Evolutionary conservation across 2,329 filamentous ascomycete species (phyloP).

Genomic region (Fusarium tuaranense): DNA sequence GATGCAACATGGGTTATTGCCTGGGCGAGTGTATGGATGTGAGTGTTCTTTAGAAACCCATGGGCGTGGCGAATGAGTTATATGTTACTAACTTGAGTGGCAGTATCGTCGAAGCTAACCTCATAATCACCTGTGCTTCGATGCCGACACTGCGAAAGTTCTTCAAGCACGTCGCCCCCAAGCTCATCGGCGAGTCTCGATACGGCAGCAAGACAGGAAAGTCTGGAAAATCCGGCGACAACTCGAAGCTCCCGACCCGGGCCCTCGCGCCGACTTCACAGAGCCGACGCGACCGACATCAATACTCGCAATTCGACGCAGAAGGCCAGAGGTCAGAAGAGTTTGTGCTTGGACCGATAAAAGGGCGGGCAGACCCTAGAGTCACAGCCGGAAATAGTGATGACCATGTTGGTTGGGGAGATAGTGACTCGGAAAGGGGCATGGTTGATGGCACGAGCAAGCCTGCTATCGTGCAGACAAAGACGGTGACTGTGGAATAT

Average conservation of each 20-base stretch:
- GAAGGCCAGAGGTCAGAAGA: constrained; percentile 9
- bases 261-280: constrained; percentile 19
- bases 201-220: constrained; percentile 41
- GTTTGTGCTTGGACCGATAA: constrained; percentile 21
- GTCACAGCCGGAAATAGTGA: constrained; percentile 28
- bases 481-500: constrained; percentile 40
- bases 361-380: constrained; percentile 18
- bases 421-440: constrained; percentile 38
- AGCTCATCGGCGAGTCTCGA: constrained; percentile 44
- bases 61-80: no score
- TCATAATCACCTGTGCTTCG: constrained; percentile 55
- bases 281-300: constrained; percentile 29
- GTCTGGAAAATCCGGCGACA: constrained; percentile 12
- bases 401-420: constrained; percentile 26
- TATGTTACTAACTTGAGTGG: no score
- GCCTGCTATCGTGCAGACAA: constrained; percentile 39
- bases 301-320: constrained; percentile 39
- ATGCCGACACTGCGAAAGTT: constrained; percentile 55
- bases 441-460: constrained; percentile 22
- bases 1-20: constrained; percentile 49
- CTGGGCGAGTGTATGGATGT: constrained; percentile 47
- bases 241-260: constrained; percentile 22
- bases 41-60: constrained; percentile 2
- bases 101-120: constrained; percentile 51
- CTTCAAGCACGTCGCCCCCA: constrained; percentile 52